Evolutionary conservation across 2,329 filamentous ascomycete species (phyloP).

Genomic region (Colletotrichum costaricense): DNA sequence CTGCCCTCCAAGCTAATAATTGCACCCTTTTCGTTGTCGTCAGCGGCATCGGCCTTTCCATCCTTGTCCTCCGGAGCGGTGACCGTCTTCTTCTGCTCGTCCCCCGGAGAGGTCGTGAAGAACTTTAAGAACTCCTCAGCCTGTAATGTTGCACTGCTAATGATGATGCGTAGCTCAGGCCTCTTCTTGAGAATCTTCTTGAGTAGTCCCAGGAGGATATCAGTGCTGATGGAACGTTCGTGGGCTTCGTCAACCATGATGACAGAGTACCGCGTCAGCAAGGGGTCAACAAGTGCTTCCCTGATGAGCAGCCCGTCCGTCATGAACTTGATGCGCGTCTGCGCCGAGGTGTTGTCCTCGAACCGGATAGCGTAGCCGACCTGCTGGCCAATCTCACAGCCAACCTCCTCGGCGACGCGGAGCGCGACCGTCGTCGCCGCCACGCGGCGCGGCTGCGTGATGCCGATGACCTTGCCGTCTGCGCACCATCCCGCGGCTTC

Average conservation of each 20-base stretch:
- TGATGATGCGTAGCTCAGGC: slow-evolving; percentile 84
- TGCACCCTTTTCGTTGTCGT: slow-evolving; percentile 42
- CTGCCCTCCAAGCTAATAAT: slow-evolving; percentile 90
- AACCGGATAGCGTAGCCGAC: slow-evolving; percentile 94
- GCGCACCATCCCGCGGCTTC: slow-evolving; percentile 90
- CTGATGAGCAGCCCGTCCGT: slow-evolving; percentile 92
- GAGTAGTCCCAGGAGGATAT: slow-evolving; percentile 87
- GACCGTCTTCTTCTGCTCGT: slow-evolving; percentile 38
- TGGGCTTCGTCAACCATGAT: slow-evolving; percentile 99
- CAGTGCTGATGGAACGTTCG: slow-evolving; percentile 91
- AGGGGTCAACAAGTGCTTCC: slow-evolving; percentile 92
- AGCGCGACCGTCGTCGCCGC: slow-evolving; percentile 91
- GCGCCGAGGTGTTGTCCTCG: slow-evolving; percentile 88
- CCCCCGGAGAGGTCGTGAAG: slow-evolving; percentile 61
- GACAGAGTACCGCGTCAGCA: slow-evolving; percentile 90
- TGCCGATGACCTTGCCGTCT: slow-evolving; percentile 83
- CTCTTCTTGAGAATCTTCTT: slow-evolving; percentile 89
- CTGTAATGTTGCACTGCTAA: slow-evolving; percentile 94
- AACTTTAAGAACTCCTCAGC: slow-evolving; percentile 87
- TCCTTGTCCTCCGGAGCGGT: slow-evolving; percentile 31
- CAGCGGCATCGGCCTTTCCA: slow-evolving; percentile 31
- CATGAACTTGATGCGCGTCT: slow-evolving; percentile 92
- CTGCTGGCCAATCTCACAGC: slow-evolving; percentile 87
- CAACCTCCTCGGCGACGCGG: slow-evolving; percentile 89
- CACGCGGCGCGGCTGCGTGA: slow-evolving; percentile 93